Base-by-base conservation (phyloP, 2,329 filamentous ascomycete species). In the Tolypocladium ovalisporum region DNA sequence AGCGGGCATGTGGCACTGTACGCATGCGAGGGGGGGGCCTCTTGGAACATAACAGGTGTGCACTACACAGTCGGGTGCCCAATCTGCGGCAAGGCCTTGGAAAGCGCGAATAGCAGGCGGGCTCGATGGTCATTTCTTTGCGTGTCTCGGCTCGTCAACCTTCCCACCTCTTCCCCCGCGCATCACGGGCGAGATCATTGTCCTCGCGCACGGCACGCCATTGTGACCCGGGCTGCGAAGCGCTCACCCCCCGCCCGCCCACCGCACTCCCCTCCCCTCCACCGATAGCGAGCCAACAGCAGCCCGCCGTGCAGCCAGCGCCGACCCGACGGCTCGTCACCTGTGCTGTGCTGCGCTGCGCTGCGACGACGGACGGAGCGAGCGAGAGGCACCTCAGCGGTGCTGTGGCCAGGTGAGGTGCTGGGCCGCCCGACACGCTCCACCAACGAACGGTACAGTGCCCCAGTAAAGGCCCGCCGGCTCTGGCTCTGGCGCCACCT, bases 1-100 rank as follows among this genome's bases (percentile, higher is more conserved):
- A 52, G 29, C 19, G 47, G 19, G 19, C 4, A 22, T 7, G 29
- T 15, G 29, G 47, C 47, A 52, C 47, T 52, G 47, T 52, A 52
- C 29, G 47, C 29, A 51, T 54, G 17, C 27, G 17, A 19, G 53
- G 8, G n/a, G n/a, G 24, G 53, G 3, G 29, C 39, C 29, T 34
- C 32, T 35, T 47, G 39, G 19, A 37, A 24, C 27, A n/a, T 55
- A 39, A 35, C 39, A 55, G 40, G 39, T 37, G n/a, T 10, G 37
- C 53, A 22, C 29, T 34, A 1, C 37, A 24, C 15, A 22, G 32
- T n/a, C 37, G 15, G 54, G 47, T 47, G 55, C 55, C 55, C 55
- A 56, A 56, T 37, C 55, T 54, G 55, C 55, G 44, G 52, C 55
- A 29, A 13, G 29, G 49, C 49, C 55, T 35, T 22, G 55, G 34